Base-by-base conservation (phyloP, 2,329 filamentous ascomycete genomes). In the Helminthosporium solani region DNA sequence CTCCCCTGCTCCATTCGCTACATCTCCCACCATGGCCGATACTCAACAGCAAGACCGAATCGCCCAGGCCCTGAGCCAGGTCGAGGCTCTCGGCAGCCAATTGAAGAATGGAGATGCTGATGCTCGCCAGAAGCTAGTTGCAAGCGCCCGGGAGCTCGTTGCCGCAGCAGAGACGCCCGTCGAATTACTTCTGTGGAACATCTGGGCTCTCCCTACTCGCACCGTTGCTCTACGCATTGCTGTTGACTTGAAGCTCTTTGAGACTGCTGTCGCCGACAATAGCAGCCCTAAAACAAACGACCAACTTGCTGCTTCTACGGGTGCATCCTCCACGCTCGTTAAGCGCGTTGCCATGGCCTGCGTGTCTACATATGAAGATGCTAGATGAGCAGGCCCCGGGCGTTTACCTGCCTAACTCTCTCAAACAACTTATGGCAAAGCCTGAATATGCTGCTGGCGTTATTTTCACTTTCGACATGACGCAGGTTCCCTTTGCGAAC, bases 181-280 rank as follows among this genome's bases (percentile, higher is more conserved):
- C 11, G 47, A 50, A 35, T 38, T 43, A 11, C 39, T 50, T 12
- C 39, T 50, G 25, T 50, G 42, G 47, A 16, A 46, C 20, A 50
- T 50, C 31, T 50, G 47, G 47, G 43, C 43, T 5, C 34, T 40
- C 18, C 47, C 44, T 4, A 46, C 39, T 3, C 47, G 47, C 16
- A 39, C 27, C 2, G 43, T 46, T 18, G 47, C 47, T 4, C 21
- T 30, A 28, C 47, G 47, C 12, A 45, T 48, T 23, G 48, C 48
- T 2, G 40, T 44, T 12, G 48, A 51, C n/a, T 31, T 51, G 30
- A 45, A 47, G 11, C n/a, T 51, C 7, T 51, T 51, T 21, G 36
- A 47, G 27, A 47, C 43, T 3, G 19, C 39, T 7, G 39, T 34
- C 9, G 11, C 19, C 5, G 33, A 46, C 25, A 33, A 33, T 33